Percentiles rank a stretch among this genome's conserved stretches.
Evolutionary conservation across 2,329 filamentous ascomycete species (phyloP).

Genomic region (Thermothelomyces thermophilus): DNA sequence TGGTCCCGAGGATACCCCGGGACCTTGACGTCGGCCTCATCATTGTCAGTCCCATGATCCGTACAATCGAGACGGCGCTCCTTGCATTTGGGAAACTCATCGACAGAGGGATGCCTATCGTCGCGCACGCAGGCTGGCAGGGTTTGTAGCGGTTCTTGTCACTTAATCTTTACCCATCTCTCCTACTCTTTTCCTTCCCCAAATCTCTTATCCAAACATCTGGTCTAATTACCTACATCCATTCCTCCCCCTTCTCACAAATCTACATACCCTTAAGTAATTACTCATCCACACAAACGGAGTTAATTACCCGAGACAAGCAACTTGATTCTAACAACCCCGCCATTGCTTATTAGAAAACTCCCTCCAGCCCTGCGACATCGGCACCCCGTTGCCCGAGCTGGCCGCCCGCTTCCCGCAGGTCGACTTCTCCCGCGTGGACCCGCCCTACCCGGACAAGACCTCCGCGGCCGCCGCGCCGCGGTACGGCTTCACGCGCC

Average conservation of each 20-base stretch:
- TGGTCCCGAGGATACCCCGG: conserved; percentile 36
- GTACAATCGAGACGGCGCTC: conserved; percentile 59
- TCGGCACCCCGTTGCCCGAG: conserved; percentile 42
- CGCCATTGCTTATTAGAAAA: conserved; percentile 37
- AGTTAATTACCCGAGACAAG: too few species aligned
- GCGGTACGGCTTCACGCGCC: conserved; percentile 47
- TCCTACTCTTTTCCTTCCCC: neutral
- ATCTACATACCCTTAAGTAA: too few species aligned
- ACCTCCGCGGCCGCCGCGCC: conserved; percentile 38
- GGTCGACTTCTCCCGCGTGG: conserved; percentile 51
- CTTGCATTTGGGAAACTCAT: conserved; percentile 53
- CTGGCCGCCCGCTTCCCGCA: conserved; percentile 45
- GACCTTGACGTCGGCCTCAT: conserved; percentile 46
- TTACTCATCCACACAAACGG: too few species aligned
- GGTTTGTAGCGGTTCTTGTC: conserved; percentile 35
- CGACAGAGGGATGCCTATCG: conserved; percentile 45
- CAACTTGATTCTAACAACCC: too few species aligned
- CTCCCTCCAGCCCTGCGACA: conserved; percentile 54
- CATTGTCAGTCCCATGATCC: conserved; percentile 57
- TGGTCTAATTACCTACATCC: neutral
- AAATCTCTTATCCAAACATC: neutral
- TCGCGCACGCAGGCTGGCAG: conserved; percentile 59
- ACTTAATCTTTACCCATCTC: neutral
- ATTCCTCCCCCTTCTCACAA: neutral
- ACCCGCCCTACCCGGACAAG: conserved; percentile 59